A percentile compares a stretch with the other conserved stretches of the same genome.
Conservation (phyloP, 164 flowering plant genomes). For the Dillenia turbinata region DNA sequence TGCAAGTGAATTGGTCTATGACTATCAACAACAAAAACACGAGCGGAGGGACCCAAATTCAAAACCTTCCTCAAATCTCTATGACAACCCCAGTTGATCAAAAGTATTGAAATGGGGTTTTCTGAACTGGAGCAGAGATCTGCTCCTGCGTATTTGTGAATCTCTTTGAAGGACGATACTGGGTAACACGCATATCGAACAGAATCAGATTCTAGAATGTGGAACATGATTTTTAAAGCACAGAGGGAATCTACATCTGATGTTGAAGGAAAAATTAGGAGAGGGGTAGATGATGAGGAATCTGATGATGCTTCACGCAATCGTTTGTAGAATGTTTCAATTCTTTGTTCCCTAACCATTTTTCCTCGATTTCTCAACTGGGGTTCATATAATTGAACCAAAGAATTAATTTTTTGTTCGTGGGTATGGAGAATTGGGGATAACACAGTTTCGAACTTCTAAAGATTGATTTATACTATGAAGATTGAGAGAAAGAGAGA, state of each 20-base stretch:
- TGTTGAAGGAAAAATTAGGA: slow-evolving; percentile 81
- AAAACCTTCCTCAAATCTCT: slow-evolving; percentile 58
- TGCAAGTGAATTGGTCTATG: slow-evolving; percentile 91
- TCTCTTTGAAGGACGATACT: slow-evolving; percentile 73
- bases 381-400: not conserved
- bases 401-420: not conserved
- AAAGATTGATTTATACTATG: too few relatives aligned
- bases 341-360: slow-evolving; percentile 72
- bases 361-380: slow-evolving; percentile 15
- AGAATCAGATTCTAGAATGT: slow-evolving; percentile 73
- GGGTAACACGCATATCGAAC: slow-evolving; percentile 80
- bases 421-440: too few relatives aligned
- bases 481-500: too few relatives aligned
- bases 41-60: slow-evolving; percentile 44
- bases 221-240: slow-evolving; percentile 63
- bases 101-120: slow-evolving; percentile 51
- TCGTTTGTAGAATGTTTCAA: slow-evolving; percentile 61
- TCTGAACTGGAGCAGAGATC: slow-evolving; percentile 29
- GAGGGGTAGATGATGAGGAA: slow-evolving; percentile 50
- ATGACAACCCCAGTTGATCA: slow-evolving; percentile 94
- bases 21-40: slow-evolving; percentile 84
- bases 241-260: slow-evolving; percentile 90
- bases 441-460: too few relatives aligned
- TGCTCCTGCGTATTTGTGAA: slow-evolving; percentile 57
- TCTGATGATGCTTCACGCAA: slow-evolving; percentile 52